Base-by-base conservation (phyloP, 768 basidiomycete species). In the Mycena polygramma region DNA sequence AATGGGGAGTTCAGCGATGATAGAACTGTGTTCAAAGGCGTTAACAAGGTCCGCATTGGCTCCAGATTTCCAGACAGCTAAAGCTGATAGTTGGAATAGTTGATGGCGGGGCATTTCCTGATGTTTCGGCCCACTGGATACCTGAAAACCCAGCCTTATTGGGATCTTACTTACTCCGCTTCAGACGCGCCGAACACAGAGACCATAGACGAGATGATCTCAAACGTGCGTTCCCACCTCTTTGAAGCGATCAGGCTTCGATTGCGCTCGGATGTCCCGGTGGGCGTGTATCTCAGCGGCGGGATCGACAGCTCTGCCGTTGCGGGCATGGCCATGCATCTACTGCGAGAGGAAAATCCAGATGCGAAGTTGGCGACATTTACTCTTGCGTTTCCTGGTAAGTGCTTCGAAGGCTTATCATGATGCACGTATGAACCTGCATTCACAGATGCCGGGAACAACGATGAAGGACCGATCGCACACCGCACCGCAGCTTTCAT, bases 301-400 rank as follows among this genome's bases (percentile, higher is more conserved):
- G 71, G 71, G 8, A 71, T 71, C 37, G 70, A 71, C 51, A 70
- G 69, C 53, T 64, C 69, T n/a, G 63, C 63, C 0, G n/a, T 70
- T 30, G 69, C 69, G 8, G 63, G 69, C 7, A 61, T 70, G 4
- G 55, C 63, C 1, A 35, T n/a, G 19, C 5, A 61, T 5, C 9
- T 61, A 7, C 11, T 61, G 59, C 30, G 17, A 9, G 30, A 49
- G 20, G 35, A 15, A 19, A 26, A 61, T 22, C 26, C 59, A 15
- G 17, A 49, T 35, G 59, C 59, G 26, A 46, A 49, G 46, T 26
- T 61, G 26, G 30, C 59, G 4, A 61, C 59, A 6, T 61, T 61
- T n/a, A 61, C 59, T 20, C 26, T 61, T 19, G 46, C 59, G 0
- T 61, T 61, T n/a, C 59, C 59, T 5, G 26, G 59, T 61, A 9